Evolutionary conservation across 768 basidiomycete genomes (phyloP).

Genomic region (Flagelloscypha sp.): DNA sequence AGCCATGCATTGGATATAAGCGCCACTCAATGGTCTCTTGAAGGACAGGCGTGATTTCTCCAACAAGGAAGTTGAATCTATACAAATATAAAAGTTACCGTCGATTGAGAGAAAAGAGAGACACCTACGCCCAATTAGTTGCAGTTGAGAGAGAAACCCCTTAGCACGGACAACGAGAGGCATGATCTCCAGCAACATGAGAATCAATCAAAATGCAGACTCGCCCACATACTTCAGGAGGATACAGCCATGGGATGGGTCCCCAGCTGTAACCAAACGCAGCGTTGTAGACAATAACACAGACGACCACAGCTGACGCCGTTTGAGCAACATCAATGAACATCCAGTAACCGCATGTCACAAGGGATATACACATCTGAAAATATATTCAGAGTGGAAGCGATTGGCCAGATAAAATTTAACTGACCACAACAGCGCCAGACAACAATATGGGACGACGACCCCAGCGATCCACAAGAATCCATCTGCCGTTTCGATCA

Average conservation of each 20-base stretch:
- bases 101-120: no score
- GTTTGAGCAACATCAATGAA: constrained; percentile 81
- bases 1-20: constrained; percentile 92
- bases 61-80: constrained; percentile 87
- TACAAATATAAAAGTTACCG: constrained; percentile 14
- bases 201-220: constrained; percentile 3
- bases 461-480: constrained; percentile 88
- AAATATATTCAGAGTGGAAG: constrained; percentile 3
- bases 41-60: constrained; percentile 77
- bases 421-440: constrained; percentile 69
- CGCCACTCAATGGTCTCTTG: constrained; percentile 88
- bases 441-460: constrained; percentile 79
- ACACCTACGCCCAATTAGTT: constrained; percentile 49
- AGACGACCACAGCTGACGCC: constrained; percentile 78
- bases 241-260: constrained; percentile 81
- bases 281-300: constrained; percentile 89
- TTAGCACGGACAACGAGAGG: constrained; percentile 85
- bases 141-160: constrained; percentile 91
- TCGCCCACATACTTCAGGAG: constrained; percentile 73
- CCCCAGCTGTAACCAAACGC: constrained; percentile 93
- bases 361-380: constrained; percentile 77
- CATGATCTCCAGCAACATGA: constrained; percentile 57
- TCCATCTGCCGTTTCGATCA: constrained; percentile 55
- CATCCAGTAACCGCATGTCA: constrained; percentile 88
- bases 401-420: constrained; percentile 3